Evolutionary conservation across 345 rosid species (phyloP).

Genomic region (Linum tenue): DNA sequence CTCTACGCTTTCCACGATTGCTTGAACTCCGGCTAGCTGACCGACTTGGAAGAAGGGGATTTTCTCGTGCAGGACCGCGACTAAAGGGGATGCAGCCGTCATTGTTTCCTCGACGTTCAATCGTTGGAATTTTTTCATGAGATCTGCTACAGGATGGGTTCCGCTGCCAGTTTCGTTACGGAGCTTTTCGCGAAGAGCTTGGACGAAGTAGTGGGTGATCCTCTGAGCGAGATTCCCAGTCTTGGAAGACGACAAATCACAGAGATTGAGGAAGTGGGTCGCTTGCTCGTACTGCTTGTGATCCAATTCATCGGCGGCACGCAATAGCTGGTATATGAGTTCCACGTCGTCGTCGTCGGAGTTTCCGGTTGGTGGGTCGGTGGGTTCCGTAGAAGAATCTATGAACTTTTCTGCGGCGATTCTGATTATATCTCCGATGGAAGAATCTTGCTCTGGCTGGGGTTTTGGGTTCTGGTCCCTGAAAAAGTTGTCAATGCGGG

Average conservation of each 20-base stretch:
- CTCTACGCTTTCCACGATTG: background rate
- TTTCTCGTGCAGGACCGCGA: background rate
- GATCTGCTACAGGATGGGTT: background rate
- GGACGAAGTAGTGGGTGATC: background rate
- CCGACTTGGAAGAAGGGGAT: background rate
- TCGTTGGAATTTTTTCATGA: background rate
- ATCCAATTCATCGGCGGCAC: background rate
- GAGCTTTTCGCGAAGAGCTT: background rate
- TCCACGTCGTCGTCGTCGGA: too few species aligned
- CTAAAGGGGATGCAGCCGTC: background rate
- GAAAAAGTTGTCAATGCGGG: too few species aligned
- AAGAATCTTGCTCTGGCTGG: too few species aligned
- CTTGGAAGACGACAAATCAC: background rate
- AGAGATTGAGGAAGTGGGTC: background rate
- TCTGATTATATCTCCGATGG: too few species aligned
- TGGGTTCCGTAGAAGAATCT: too few species aligned
- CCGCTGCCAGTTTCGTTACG: background rate
- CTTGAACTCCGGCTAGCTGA: background rate
- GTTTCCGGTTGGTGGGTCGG: too few species aligned
- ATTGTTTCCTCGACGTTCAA: background rate
- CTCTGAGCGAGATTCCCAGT: background rate
- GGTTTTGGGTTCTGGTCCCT: too few species aligned
- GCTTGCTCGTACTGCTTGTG: background rate
- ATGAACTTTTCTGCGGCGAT: too few species aligned
- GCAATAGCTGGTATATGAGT: background rate